Evolutionary conservation across 2,329 filamentous ascomycete genomes (phyloP).

Genomic region (Stagonosporopsis rhizophila): DNA sequence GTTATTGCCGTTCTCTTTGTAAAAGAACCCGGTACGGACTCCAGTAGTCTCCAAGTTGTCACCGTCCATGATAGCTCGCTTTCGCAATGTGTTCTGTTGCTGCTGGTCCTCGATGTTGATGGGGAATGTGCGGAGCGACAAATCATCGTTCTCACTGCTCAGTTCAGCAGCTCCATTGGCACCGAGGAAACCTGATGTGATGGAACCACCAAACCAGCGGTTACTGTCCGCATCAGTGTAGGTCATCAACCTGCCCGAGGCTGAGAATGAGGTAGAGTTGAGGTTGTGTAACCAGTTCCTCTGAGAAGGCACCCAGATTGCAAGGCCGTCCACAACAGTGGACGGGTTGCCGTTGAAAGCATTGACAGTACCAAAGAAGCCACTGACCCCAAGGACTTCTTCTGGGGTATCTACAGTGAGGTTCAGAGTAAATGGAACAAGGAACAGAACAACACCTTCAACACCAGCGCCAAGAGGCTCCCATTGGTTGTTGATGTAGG

Average conservation of each 20-base stretch:
- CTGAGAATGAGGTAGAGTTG: slow-evolving; percentile 64
- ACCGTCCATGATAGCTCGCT: slow-evolving; percentile 52
- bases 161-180: slow-evolving; percentile 77
- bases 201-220: slow-evolving; percentile 81
- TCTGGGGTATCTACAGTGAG: slow-evolving; percentile 73
- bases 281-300: slow-evolving; percentile 90
- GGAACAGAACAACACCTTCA: slow-evolving; percentile 75
- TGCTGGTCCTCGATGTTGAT: slow-evolving; percentile 34
- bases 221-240: slow-evolving; percentile 66
- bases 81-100: slow-evolving; percentile 43
- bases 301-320: slow-evolving; percentile 87
- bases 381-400: slow-evolving; percentile 78
- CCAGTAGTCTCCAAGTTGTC: slow-evolving; percentile 64
- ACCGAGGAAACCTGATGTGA: slow-evolving; percentile 76
- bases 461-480: slow-evolving; percentile 82
- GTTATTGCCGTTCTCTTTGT: slow-evolving; percentile 73
- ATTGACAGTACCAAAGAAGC: slow-evolving; percentile 76
- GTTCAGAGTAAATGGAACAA: slow-evolving; percentile 82
- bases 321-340: slow-evolving; percentile 75
- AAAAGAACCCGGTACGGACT: slow-evolving; percentile 80
- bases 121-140: slow-evolving; percentile 57
- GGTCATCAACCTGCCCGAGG: slow-evolving; percentile 76
- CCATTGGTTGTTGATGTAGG: slow-evolving; percentile 77
- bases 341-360: slow-evolving; percentile 69
- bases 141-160: slow-evolving; percentile 37